These are phyloP conservation scores for Pisolithus thermaeus DNA, from an alignment of 1,284 basidiomycete genomes.

Conservation along the genomic window DNA sequence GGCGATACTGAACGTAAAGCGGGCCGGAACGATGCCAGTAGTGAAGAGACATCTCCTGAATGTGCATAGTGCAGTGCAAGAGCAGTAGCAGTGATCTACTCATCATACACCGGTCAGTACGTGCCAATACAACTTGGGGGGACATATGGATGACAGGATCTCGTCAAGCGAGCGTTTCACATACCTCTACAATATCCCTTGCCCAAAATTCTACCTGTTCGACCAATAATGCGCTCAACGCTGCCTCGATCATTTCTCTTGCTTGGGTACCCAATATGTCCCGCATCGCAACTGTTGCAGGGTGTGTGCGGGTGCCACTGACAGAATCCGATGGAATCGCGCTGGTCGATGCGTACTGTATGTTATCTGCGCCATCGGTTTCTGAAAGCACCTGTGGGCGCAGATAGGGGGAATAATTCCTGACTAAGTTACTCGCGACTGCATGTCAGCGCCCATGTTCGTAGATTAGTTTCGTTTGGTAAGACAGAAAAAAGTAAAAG, in stretches of 20 bases:
- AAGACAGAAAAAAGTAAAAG: conserved; percentile 24
- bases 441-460: conserved; percentile 48
- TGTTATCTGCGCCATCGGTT: conserved; percentile 1
- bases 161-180: conserved; percentile 10
- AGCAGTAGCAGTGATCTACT: conserved; percentile 26
- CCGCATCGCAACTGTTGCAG: conserved; percentile 61
- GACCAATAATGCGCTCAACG: conserved; percentile 34
- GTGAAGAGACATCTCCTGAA: conserved; percentile 15
- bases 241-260: conserved; percentile 59
- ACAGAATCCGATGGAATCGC: conserved; percentile 12
- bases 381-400: conserved; percentile 36
- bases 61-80: conserved; percentile 27
- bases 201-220: conserved; percentile 33
- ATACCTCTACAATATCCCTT: conserved; percentile 24
- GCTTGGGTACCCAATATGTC: conserved; percentile 55
- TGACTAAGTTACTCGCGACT: conserved; percentile 85
- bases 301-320: conserved; percentile 54
- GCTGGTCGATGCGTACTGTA: not conserved
- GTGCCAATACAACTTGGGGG: not conserved
- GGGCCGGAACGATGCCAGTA: conserved; percentile 16
- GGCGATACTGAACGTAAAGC: conserved; percentile 18
- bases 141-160: not conserved
- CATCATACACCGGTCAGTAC: conserved; percentile 1
- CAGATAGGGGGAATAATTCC: conserved; percentile 83
- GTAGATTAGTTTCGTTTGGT: conserved; percentile 17